phyloP scores from a whole-genome alignment of 306 rosid genomes.

The Ormosia emarginata region DNA sequence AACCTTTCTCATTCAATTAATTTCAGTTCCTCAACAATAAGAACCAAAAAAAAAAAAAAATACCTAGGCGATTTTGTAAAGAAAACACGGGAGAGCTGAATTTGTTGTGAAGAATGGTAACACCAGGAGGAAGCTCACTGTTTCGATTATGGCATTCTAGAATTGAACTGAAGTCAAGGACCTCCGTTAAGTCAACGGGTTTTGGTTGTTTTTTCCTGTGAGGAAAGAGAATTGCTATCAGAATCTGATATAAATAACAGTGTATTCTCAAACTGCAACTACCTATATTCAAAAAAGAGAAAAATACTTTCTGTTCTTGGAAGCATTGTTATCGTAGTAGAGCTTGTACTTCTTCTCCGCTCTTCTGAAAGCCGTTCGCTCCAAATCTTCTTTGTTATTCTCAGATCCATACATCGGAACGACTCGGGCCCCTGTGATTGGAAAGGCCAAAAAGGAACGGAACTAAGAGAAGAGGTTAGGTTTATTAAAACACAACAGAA shows the following conservation, averaged over 20 bases:
- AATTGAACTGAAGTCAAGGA: constrained; percentile 68
- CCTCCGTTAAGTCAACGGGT: constrained; percentile 77
- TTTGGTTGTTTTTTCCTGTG: constrained; percentile 66
- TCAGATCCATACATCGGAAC: constrained; percentile 69
- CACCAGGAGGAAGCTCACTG: constrained; percentile 49
- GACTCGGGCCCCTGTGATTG: background rate
- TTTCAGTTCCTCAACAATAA: background rate
- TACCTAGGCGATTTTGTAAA: constrained; percentile 77
- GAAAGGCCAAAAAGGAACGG: background rate
- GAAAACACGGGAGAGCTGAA: constrained; percentile 52
- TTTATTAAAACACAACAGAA: background rate
- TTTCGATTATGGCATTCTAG: constrained; percentile 43
- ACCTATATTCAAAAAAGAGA: background rate
- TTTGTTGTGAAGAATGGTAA: constrained; percentile 33
- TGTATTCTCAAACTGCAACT: background rate
- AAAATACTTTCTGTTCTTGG: constrained; percentile 60
- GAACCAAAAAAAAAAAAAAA: background rate
- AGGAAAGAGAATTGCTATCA: background rate
- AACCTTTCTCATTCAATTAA: background rate
- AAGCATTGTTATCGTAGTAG: constrained; percentile 61
- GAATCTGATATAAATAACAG: background rate
- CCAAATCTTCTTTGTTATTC: constrained; percentile 46
- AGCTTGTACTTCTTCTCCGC: constrained; percentile 96
- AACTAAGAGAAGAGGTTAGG: constrained; percentile 16
- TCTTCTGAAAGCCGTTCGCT: constrained; percentile 82